Base-by-base conservation (phyloP, 2,329 filamentous ascomycete genomes). In the Alternaria longipes region DNA sequence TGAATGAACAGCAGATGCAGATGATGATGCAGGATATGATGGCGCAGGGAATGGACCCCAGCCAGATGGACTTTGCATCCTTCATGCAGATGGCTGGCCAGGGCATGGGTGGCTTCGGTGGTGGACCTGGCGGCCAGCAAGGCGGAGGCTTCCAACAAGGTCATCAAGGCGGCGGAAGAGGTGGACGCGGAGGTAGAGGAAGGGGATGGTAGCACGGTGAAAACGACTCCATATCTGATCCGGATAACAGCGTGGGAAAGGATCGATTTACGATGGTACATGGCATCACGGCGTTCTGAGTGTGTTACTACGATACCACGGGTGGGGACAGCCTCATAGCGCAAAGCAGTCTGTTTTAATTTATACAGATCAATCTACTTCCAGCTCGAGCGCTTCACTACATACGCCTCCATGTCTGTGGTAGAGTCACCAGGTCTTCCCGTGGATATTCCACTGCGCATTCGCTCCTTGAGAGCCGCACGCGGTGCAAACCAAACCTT, bases 1-100 rank as follows among this genome's bases (percentile, higher is more conserved):
- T 86, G 79, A 79, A 86, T 78, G 82, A 83, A 24, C 83, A 84
- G 53, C 83, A 86, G 60, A 86, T 87, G 81, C 86, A 87, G 84
- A 84, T 86, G 77, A 82, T 84, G 62, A 87, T 88, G 83, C 80
- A 87, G 63, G 79, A 82, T 30, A 80, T 82, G 59, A 61, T 61
- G 66, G 85, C 86, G 80, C 82, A 84, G 59, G 85, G 85, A 22
- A 71, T 76, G 59, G 74, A 77, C 54, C 69, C 70, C 16, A 75
- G 66, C 58, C 73, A 70, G 60, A 78, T 74, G 75, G 75, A 76
- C 54, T 74, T 78, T 65, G 66, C 63, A 18, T 68, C 65, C 6
- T 76, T 78, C 54, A 75, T 75, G 74, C 74, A 69, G 66, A 78
- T 74, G 78, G 75, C 66, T n/a, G 69, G 71, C 6, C 64, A 65